Evolutionary conservation across 352 stramenopile genomes (phyloP).

Genomic region (Phytophthora sansomeana): DNA sequence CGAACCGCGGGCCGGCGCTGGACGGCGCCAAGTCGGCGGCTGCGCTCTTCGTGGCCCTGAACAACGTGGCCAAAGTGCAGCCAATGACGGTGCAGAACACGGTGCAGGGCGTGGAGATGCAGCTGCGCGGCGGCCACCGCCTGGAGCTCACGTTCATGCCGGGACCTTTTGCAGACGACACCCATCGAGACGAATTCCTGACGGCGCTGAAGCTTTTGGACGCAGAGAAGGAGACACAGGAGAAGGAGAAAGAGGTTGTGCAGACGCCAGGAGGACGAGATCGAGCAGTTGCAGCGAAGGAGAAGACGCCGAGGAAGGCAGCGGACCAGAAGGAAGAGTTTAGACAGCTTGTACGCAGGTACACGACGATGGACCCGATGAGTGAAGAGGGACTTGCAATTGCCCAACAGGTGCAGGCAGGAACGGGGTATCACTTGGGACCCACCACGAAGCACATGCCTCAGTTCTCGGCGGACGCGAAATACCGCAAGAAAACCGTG

Average conservation of each 20-base stretch:
- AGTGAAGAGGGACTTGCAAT: slow-evolving; percentile 56
- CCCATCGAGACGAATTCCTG: slow-evolving; percentile 59
- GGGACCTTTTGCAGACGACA: slow-evolving; percentile 25
- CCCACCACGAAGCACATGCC: slow-evolving; percentile 39
- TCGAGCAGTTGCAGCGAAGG: background rate
- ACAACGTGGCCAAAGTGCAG: slow-evolving; percentile 36
- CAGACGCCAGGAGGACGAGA: background rate
- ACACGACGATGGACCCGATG: slow-evolving; percentile 45
- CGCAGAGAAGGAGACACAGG: background rate
- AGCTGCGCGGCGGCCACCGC: slow-evolving; percentile 36
- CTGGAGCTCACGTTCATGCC: slow-evolving; percentile 77
- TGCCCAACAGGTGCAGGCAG: slow-evolving; percentile 50
- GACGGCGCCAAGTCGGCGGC: slow-evolving; percentile 29
- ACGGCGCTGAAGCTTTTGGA: slow-evolving; percentile 27
- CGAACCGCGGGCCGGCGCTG: slow-evolving; percentile 28
- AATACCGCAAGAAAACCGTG: slow-evolving; percentile 58
- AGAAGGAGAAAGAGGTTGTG: background rate
- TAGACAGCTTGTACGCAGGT: slow-evolving; percentile 48
- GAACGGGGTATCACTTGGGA: slow-evolving; percentile 57
- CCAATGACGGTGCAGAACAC: slow-evolving; percentile 55
- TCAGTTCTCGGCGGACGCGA: slow-evolving; percentile 46
- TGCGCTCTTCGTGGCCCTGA: slow-evolving; percentile 45
- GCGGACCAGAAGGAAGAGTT: slow-evolving; percentile 28
- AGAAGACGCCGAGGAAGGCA: background rate
- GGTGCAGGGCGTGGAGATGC: slow-evolving; percentile 48